Conservation (phyloP, 257 asterid genomes). For the Scutellaria minor region DNA sequence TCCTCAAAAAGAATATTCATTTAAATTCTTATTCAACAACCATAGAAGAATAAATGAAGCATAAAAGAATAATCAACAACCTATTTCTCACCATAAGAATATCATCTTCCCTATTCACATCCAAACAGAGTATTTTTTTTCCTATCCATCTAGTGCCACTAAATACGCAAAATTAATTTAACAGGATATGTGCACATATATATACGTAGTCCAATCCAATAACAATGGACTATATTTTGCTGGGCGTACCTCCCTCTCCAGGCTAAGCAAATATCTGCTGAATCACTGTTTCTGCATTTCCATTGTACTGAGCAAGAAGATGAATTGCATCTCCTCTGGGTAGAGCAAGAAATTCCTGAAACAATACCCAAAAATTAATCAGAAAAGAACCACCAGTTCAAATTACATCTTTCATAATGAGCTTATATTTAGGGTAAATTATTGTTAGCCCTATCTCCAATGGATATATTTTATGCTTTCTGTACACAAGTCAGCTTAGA, state of each 20-base stretch:
- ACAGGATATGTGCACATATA: conserved; percentile 4
- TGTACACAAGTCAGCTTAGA: too few species aligned
- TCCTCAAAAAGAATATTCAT: not conserved
- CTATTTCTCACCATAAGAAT: not conserved
- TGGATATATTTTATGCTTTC: too few species aligned
- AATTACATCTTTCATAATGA: not conserved
- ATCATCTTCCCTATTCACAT: conserved; percentile 33
- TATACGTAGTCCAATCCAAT: conserved; percentile 32
- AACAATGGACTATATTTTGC: conserved; percentile 34
- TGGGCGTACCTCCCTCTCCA: conserved; percentile 28
- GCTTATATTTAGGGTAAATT: too few species aligned
- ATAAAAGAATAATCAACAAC: conserved; percentile 34
- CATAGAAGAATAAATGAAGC: conserved; percentile 33
- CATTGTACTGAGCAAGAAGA: conserved; percentile 89
- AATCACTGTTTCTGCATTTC: conserved; percentile 90
- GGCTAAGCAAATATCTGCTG: conserved; percentile 83
- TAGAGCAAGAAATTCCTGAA: conserved; percentile 97
- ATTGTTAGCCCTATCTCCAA: too few species aligned
- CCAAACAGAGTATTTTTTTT: not conserved
- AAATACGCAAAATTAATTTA: conserved; percentile 17
- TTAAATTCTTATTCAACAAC: conserved; percentile 32
- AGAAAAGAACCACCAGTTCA: not conserved
- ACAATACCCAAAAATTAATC: conserved; percentile 6
- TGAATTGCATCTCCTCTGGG: conserved; percentile 98
- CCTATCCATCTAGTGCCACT: conserved; percentile 14